These are phyloP conservation scores for Capsicum baccatum DNA, from an alignment of 257 asterid species.

Conservation along the genomic window DNA sequence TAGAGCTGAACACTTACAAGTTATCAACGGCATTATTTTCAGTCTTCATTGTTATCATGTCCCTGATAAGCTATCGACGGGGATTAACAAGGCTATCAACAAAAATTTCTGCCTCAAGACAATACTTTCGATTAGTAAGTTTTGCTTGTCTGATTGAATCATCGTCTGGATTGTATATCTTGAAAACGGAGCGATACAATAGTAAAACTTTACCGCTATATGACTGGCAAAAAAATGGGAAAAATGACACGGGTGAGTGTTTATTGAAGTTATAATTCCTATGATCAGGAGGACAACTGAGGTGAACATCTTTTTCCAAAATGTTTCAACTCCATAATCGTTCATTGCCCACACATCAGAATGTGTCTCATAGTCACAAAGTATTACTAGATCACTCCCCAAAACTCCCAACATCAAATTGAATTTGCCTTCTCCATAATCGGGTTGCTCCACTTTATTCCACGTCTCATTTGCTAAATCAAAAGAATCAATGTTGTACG, in stretches of 20 bases:
- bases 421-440: constrained; percentile 36
- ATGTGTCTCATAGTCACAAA: constrained; percentile 15
- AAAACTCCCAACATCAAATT: constrained; percentile 37
- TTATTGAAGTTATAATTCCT: too few relatives aligned
- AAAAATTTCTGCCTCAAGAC: constrained; percentile 40
- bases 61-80: background rate
- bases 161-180: background rate
- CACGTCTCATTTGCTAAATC: constrained; percentile 46
- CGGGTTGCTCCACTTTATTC: constrained; percentile 48
- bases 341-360: constrained; percentile 57
- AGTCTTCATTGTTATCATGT: background rate
- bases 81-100: constrained; percentile 56
- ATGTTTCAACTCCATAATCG: constrained; percentile 51
- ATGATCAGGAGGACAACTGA: background rate
- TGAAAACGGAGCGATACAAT: constrained; percentile 22
- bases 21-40: too few relatives aligned
- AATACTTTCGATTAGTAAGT: constrained; percentile 16
- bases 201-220: constrained; percentile 45
- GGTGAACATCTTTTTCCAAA: constrained; percentile 47
- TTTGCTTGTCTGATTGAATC: constrained; percentile 31
- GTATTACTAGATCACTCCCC: constrained; percentile 42
- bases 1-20: background rate
- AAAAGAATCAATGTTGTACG: constrained; percentile 31
- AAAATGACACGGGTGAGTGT: background rate
- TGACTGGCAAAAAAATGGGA: constrained; percentile 41